phyloP scores from a whole-genome alignment of 108 stramenopile species.

The Pseudonitzschia delicatissima region DNA sequence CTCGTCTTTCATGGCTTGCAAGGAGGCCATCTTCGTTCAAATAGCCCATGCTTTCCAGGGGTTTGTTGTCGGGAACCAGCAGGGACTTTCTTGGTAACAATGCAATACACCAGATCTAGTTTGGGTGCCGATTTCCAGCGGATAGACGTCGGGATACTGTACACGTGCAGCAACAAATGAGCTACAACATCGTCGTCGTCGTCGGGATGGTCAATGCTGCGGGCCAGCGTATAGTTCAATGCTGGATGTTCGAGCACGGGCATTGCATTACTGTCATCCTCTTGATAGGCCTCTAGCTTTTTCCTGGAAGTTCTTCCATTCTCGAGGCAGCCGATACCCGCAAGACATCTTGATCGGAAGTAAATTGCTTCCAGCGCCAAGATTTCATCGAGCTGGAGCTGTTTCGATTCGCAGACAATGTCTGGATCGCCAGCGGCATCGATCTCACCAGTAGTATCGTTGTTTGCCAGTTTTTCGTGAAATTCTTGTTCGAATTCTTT shows the following conservation, averaged over 20 bases:
- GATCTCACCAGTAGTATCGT: neutral
- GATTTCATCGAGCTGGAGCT: slow-evolving; percentile 42
- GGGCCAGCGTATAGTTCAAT: slow-evolving; percentile 11
- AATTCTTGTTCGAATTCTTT: slow-evolving; percentile 12
- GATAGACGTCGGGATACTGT: slow-evolving; percentile 24
- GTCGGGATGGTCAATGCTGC: slow-evolving; percentile 25
- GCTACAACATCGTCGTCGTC: slow-evolving; percentile 28
- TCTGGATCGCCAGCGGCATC: slow-evolving; percentile 1
- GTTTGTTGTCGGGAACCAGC: slow-evolving; percentile 31
- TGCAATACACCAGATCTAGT: slow-evolving; percentile 18
- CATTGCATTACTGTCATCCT: slow-evolving; percentile 6
- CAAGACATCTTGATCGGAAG: slow-evolving; percentile 25
- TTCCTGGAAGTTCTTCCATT: slow-evolving; percentile 20
- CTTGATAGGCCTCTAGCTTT: slow-evolving; percentile 26
- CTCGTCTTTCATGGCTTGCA: slow-evolving; percentile 16
- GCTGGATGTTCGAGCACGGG: slow-evolving; percentile 32
- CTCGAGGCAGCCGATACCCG: slow-evolving; percentile 13
- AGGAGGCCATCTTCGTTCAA: slow-evolving; percentile 25
- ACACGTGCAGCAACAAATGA: slow-evolving; percentile 20
- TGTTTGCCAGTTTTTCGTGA: neutral
- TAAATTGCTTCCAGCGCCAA: slow-evolving; percentile 44
- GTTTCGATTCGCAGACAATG: slow-evolving; percentile 36
- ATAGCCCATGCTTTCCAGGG: slow-evolving; percentile 36
- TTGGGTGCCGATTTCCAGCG: slow-evolving; percentile 23
- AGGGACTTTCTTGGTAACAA: slow-evolving; percentile 22